Evolutionary conservation across 768 basidiomycete species (phyloP), one percentile per base, ranked within the genome.

Genomic region (Lactarius trivialis): DNA sequence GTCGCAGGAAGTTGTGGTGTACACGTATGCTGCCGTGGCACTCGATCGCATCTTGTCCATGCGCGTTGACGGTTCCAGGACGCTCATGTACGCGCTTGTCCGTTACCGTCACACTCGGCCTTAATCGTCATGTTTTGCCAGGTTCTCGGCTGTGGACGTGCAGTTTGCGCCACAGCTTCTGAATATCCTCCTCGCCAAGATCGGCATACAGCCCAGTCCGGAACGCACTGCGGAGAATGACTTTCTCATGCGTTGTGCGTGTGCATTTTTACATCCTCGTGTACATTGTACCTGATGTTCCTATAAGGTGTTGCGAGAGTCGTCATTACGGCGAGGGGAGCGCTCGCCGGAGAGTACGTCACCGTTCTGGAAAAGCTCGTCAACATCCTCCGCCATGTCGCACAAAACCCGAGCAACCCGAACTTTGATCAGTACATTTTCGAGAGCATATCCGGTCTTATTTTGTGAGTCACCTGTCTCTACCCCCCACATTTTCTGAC

Each of bases 341-440:
- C 84, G 3, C 77, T 98, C 48, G 85, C 81, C 0, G 85, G 89
- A 0, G 78, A 75, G 8, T 89, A 86, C 69, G 81, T 86, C 61
- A 77, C 76, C 39, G 79, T 86, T 3, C 80, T 98, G 7, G 75
- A 72, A 45, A 85, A 89, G 14, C 82, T 99, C 8, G 91, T 97
- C 59, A 74, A 76, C 30, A 95, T 98, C 69, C 80, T 98, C 33
- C 87, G 89, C 14, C 81, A 88, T 58, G 93, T 96, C 68, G 91
- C 89, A 63, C 91, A 89, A 76, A 99, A 99, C 72, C 96, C 97
- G 17, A 93, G 91, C 72, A 99, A 99, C 74, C 97, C 97, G 2
- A 86, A 88, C 67, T 98, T 99, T 74, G 95, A 97, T 73, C 97
- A 98, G 73, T 97, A 92, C 71, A 89, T 93, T 66, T 98, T 99